phyloP scores from a whole-genome alignment of 768 basidiomycete genomes.

The Leccinum subtestaceum region DNA sequence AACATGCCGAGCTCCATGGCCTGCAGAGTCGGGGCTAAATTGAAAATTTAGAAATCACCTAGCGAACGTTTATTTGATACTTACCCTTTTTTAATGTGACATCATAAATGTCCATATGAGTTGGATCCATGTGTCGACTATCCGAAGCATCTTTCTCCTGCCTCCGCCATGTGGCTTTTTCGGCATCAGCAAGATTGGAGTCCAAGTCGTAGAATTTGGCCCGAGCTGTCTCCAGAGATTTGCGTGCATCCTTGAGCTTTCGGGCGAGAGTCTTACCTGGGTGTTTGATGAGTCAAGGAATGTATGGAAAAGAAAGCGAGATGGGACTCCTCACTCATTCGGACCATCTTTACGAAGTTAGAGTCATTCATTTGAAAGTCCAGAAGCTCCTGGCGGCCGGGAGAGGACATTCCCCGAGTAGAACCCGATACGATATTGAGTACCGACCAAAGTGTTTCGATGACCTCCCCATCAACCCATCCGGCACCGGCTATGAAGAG shows the following conservation, averaged over 20 bases:
- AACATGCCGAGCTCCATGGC: no score
- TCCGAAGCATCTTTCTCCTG: no score
- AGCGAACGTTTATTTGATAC: no score
- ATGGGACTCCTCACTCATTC: neutral
- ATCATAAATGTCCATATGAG: no score
- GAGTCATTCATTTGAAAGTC: conserved; percentile 12
- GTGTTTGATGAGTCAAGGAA: neutral
- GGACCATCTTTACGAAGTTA: conserved; percentile 5
- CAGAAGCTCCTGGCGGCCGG: neutral
- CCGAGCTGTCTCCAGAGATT: no score
- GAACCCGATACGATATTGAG: neutral
- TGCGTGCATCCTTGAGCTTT: no score
- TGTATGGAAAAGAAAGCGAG: neutral
- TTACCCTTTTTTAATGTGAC: no score
- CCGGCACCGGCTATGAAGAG: neutral
- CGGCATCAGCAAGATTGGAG: no score
- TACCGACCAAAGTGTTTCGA: conserved; percentile 3
- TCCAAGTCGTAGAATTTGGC: no score
- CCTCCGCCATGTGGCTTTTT: no score
- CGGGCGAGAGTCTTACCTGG: neutral
- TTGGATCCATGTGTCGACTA: no score
- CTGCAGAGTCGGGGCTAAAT: neutral
- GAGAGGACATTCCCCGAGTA: neutral
- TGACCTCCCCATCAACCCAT: neutral
- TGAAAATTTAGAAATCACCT: no score